Evolutionary conservation across 2,329 filamentous ascomycete species (phyloP).

Genomic region (Didymella arachidicola): DNA sequence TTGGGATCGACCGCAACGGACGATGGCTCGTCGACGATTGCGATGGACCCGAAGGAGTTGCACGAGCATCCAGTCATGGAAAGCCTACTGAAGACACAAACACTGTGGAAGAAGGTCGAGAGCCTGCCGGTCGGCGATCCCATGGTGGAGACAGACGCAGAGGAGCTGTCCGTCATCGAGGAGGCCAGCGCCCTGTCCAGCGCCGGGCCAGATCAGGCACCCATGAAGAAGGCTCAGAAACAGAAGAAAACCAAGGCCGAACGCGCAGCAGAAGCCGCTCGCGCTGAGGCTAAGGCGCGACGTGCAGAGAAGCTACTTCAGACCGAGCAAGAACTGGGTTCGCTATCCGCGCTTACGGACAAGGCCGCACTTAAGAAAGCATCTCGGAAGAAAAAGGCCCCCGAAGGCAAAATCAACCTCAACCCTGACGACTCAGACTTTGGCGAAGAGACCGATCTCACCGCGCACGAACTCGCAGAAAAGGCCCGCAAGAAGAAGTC

Average conservation of each 20-base stretch:
- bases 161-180: constrained; percentile 48
- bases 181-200: constrained; percentile 43
- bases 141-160: constrained; percentile 46
- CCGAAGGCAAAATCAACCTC: constrained; percentile 43
- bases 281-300: constrained; percentile 62
- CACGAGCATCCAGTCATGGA: constrained; percentile 93
- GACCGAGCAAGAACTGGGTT: constrained; percentile 75
- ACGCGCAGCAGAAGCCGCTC: constrained; percentile 59
- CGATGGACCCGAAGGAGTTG: constrained; percentile 78
- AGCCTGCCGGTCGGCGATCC: constrained; percentile 63
- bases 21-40: constrained; percentile 59
- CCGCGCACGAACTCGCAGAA: constrained; percentile 79
- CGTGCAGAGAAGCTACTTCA: constrained; percentile 62
- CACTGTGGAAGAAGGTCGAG: constrained; percentile 80
- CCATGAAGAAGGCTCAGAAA: constrained; percentile 45
- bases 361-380: constrained; percentile 58
- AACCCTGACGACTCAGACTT: constrained; percentile 82
- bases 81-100: constrained; percentile 77
- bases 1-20: constrained; percentile 79
- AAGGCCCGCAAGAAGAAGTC: constrained; percentile 91
- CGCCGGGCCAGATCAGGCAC: constrained; percentile 45
- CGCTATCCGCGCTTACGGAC: constrained; percentile 70
- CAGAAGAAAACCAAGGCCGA: constrained; percentile 58
- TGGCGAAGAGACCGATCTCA: constrained; percentile 84
- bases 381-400: constrained; percentile 50